Evolutionary conservation across 257 asterid species (phyloP), one percentile per base, ranked within the genome.

Genomic region (Craterostigma plantagineum): DNA sequence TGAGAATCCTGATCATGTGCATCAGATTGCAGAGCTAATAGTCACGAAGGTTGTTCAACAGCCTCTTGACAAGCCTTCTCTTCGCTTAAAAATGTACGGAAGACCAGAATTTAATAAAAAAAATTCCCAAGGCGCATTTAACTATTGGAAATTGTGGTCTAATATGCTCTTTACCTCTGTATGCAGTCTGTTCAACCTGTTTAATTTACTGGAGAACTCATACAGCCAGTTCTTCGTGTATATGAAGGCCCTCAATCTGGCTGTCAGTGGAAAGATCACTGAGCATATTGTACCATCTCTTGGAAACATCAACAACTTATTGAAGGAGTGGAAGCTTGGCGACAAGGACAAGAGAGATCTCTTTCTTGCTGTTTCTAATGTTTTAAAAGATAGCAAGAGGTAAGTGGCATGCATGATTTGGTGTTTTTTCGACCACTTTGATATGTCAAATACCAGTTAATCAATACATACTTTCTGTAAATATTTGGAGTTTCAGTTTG

Each of bases 211-310:
- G 84, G 94, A 83, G 73, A 71, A 70, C 67, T 75, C 98, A 18
- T 77, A 75, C 51, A 83, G 99, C 78, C 83, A 77, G 45, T 83
- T 79, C 67, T 56, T 57, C 40, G 94, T 90, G 62, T 90, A 79
- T 68, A 67, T 77, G 91, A 77, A 75, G 74, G 80, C 94, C 49
- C 91, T 90, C 48, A 70, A 65, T 56, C 64, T 90, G 70, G 95
- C 94, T 55, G 38, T 57, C 40, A 58, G 42, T 48, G 94, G 84
- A 45, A 83, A 83, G 62, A 87, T 70, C 35, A 69, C 84, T 9
- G 99, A 90, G 50, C 79, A 70, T 51, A 68, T 83, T 40, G 16
- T 75, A 14, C 81, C 91, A n/a, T 76, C 99, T 15, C 67, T 83
- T 56, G 77, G 60, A 54, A 83, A 73, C 60, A 55, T 83, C 52